Conservation (phyloP, 2,329 filamentous ascomycete species). For the Xylaria sp. region DNA sequence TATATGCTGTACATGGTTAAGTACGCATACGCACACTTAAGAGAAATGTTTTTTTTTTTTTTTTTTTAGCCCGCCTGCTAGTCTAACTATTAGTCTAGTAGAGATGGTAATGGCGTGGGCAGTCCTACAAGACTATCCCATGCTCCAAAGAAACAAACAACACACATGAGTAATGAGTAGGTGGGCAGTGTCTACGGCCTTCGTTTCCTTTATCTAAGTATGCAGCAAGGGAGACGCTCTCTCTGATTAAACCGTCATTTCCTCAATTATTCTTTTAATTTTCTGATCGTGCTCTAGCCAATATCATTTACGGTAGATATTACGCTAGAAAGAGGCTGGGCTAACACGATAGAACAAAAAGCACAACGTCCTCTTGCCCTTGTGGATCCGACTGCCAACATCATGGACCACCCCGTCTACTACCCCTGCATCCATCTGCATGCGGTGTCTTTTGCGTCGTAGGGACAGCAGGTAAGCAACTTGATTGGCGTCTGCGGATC, state of each 20-base stretch:
- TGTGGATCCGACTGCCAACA: slow-evolving; percentile 15
- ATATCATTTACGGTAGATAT: background rate
- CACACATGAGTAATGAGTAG: too few relatives aligned
- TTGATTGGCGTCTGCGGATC: background rate
- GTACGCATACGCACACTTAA: too few relatives aligned
- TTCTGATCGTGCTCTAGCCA: background rate
- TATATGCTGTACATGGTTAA: too few relatives aligned
- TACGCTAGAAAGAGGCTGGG: slow-evolving; percentile 5
- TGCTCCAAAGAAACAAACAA: too few relatives aligned
- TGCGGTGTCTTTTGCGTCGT: slow-evolving; percentile 10
- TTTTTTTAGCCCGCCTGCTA: too few relatives aligned
- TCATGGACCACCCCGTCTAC: slow-evolving; percentile 6
- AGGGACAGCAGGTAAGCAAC: background rate
- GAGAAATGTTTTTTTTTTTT: too few relatives aligned
- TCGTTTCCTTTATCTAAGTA: background rate
- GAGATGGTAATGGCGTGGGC: background rate
- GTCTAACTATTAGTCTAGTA: too few relatives aligned
- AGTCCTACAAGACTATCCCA: too few relatives aligned
- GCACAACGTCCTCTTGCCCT: slow-evolving; percentile 7
- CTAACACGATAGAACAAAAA: background rate
- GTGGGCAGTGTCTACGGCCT: too few relatives aligned
- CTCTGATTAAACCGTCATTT: background rate
- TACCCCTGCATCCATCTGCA: slow-evolving; percentile 22
- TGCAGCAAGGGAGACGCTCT: background rate
- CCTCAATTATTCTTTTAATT: background rate